Base-by-base conservation (phyloP, 2,329 filamentous ascomycete genomes). In the Colletotrichum liaoningense region DNA sequence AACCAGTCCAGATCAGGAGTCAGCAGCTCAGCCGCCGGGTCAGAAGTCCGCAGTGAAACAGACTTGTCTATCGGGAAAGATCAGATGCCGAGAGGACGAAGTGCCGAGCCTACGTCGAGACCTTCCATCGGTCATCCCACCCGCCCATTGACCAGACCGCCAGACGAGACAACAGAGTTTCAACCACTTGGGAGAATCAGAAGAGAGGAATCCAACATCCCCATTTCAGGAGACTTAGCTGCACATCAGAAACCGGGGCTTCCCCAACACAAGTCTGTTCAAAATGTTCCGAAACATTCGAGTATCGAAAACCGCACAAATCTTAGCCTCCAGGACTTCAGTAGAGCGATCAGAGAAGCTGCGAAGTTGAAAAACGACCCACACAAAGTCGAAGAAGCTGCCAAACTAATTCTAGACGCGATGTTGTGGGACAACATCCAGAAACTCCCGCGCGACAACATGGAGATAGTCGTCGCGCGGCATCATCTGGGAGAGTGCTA, bases 401-500 rank as follows among this genome's bases (percentile, higher is more conserved):
- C 63, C 22, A 14, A 46, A 14, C 42, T 57, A 24, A 57, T 66
- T 14, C 33, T 66, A 14, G 52, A 42, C 22, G 63, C 63, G 19
- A 55, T 66, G 55, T 26, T 57, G 5, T 46, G 52, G 63, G 63
- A 66, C 4, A 14, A 5, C 4, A 49, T 58, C 63, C 42, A 57
- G 52, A 57, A 66, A 38, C 54, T 66, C 38, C 22, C 52, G 3
- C 52, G 63, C 24, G 24, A 26, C 52, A 38, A 66, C 26, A 19
- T 19, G 6, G 52, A 49, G 22, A 2, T 66, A 12, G 38, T 66
- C n/a, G 33, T 57, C 9, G 63, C 63, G 24, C 26, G 55, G 24
- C 52, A 66, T n/a, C 54, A 66, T 33, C 35, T 66, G 16, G 46
- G 46, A 11, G 33, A 26, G 30, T 66, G 63, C 24, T 57, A n/a